Evolutionary conservation across 371 early-diverging fungal species (phyloP), one percentile per base, ranked within the genome.

Genomic region (Mucor racemosus): DNA sequence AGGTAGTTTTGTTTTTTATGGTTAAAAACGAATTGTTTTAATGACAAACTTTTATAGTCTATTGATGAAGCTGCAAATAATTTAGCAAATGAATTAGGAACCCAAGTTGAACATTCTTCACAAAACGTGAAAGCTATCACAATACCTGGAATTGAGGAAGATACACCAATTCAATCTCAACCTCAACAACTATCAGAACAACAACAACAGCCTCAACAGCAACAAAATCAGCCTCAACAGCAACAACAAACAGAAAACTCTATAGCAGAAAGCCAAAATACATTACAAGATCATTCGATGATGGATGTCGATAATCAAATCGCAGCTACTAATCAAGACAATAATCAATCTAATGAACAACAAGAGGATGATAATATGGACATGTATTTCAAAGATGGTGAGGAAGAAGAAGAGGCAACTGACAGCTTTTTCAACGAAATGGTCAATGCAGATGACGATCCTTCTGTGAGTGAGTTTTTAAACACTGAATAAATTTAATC

Each of bases 371-470:
- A 66, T 17, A 66, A 63, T 38, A 65, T 71, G 65, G 78, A 71
- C 38, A 66, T 75, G 55, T 73, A 62, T 21, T 70, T 70, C 61
- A 48, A 74, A 44, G 59, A 76, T 46, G 60, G 70, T 33, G 56
- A 59, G n/a, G 66, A 65, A 19, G 59, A 65, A 21, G 73, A 70
- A 33, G 73, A 67, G 9, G 58, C 40, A 19, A 64, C 60, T 35
- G 78, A 73, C 62, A 79, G 79, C 35, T 79, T 77, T 62, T 82
- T 82, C 65, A 71, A 78, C 63, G 80, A 82, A 35, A 82, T 82
- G 82, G 78, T 82, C 3, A 81, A 81, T 60, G 71, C 81, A 21
- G 76, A 79, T 17, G 80, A 80, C 56, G 75, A 74, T 60, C 72
- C 76, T 7, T 67, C 75, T 56, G 78, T 80, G 5, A 80, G 74